phyloP scores from a whole-genome alignment of 768 basidiomycete species.

The Fomitopsis serialis region DNA sequence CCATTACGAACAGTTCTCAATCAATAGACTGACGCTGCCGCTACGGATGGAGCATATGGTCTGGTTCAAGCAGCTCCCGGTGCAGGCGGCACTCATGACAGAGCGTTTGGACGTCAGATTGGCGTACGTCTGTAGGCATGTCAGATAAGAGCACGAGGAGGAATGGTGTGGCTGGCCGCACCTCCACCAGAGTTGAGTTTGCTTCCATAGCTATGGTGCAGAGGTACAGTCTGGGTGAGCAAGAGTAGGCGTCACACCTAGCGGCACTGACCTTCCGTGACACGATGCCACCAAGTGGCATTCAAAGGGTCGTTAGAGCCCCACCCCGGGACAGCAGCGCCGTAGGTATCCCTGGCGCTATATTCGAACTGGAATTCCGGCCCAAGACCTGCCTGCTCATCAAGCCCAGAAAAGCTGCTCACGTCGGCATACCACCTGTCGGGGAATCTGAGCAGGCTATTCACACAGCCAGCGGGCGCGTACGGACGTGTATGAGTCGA shows the following conservation, averaged over 20 bases:
- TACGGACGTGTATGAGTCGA: conserved; percentile 70
- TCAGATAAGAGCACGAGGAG: not conserved
- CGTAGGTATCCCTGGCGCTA: conserved; percentile 62
- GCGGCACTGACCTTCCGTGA: conserved; percentile 54
- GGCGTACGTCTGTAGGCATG: conserved; percentile 47
- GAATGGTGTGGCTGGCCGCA: conserved; percentile 18
- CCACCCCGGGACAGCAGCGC: conserved; percentile 50
- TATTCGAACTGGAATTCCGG: conserved; percentile 62
- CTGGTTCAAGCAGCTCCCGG: conserved; percentile 49
- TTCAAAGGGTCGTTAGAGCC: conserved; percentile 58
- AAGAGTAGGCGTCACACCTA: not conserved
- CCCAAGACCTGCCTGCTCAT: conserved; percentile 45
- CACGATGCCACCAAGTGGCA: conserved; percentile 76
- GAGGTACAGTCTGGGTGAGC: not conserved
- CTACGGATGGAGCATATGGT: conserved; percentile 74
- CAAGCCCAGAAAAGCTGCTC: conserved; percentile 46
- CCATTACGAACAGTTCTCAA: conserved; percentile 45
- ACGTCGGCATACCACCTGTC: conserved; percentile 53
- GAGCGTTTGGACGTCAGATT: conserved; percentile 66
- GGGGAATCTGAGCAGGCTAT: not conserved
- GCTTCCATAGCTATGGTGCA: conserved; percentile 44
- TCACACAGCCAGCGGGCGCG: not conserved
- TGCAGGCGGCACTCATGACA: conserved; percentile 46
- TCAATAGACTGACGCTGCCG: conserved; percentile 60
- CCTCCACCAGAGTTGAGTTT: conserved; percentile 50